These are phyloP conservation scores for Cryptomeria japonica DNA, from an alignment of 75 land plant species.

Conservation along the genomic window DNA sequence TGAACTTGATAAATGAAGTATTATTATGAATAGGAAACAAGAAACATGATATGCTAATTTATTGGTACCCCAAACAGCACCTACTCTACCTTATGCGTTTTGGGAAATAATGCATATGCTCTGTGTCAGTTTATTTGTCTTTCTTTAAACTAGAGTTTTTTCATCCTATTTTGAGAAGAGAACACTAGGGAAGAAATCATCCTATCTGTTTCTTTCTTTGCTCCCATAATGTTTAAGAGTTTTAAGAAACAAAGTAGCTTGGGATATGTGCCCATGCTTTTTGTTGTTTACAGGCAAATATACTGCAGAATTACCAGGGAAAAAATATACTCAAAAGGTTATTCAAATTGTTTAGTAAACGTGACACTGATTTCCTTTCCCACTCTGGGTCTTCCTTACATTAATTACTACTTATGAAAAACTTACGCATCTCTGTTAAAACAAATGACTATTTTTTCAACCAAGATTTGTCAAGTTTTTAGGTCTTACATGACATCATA, in stretches of 20 bases:
- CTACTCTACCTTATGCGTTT: neutral
- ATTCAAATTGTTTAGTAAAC: neutral
- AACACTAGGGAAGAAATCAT: neutral
- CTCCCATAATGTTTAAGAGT: neutral
- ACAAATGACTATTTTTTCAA: neutral
- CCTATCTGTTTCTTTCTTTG: neutral
- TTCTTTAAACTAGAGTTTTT: neutral
- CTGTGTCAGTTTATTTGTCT: neutral
- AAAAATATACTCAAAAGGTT: neutral
- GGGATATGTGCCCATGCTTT: conserved; percentile 1
- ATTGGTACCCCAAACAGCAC: neutral
- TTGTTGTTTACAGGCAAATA: neutral
- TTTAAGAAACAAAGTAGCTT: neutral
- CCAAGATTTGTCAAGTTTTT: neutral
- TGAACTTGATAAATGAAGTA: neutral
- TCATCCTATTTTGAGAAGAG: neutral
- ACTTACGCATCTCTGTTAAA: neutral
- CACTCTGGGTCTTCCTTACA: neutral
- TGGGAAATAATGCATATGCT: neutral
- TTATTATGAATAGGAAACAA: neutral
- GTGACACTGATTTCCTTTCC: neutral
- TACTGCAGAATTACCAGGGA: neutral
- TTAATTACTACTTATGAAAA: neutral
- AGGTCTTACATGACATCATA: neutral
- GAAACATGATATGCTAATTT: neutral